Evolutionary conservation across 2,329 filamentous ascomycete species (phyloP), one percentile per base, ranked within the genome.

Genomic region (Nemania bipapillata): DNA sequence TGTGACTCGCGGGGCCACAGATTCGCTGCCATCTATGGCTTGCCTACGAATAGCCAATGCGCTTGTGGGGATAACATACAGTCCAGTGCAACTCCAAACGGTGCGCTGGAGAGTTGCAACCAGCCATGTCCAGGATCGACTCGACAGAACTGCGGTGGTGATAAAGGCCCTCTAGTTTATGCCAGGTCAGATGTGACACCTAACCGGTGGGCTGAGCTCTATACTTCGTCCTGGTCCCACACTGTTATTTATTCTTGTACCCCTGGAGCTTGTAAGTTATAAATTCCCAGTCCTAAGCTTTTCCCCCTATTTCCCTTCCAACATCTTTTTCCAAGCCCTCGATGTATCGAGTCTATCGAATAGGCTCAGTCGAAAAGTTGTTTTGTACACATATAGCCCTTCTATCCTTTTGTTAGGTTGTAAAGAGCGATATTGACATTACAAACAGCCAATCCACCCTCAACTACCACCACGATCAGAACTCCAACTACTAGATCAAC

Each of bases 51-150:
- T 17, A 53, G 32, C 26, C 28, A 26, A 4, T 70, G 68, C 40
- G 45, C 32, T 40, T 73, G 70, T 45, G 61, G 52, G 24, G 53
- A 52, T 42, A 32, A 3, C 12, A 1, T 37, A 50, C 52, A 54
- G 8, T 0, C 15, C 17, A 12, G 17, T 26, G 35, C 45, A 15
- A 61, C 7, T 0, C 35, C 65, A 12, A 55, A 53, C 20, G 37
- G 55, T n/a, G 32, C 37, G 2, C 70, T 73, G 64, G 59, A 70
- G 37, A 42, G 55, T 49, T 73, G 72, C 60, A 71, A 71, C 24
- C 64, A 61, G 12, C 68, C 70, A 12, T 73, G 72, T 56, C 9
- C 45, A 3, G 68, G 66, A 22, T 62, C 64, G 17, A 30, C 22
- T 1, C 5, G 1, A 1, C 56, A 72, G 54, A 73, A 71, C 58